These are phyloP conservation scores for Leersia perrieri DNA, from an alignment of 176 grass and related monocot genomes.

Conservation along the genomic window DNA sequence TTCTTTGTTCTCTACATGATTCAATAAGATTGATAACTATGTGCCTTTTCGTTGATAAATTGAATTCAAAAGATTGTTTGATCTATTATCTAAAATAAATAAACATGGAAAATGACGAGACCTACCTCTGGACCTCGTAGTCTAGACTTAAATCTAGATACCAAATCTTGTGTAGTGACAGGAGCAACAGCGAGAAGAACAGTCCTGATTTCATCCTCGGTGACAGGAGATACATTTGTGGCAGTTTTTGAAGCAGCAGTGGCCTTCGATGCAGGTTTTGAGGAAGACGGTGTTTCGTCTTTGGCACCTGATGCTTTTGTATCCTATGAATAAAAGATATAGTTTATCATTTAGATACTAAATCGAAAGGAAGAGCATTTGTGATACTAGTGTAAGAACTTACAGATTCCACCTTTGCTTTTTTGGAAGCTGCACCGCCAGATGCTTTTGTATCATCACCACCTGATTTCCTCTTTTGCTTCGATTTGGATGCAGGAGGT, in stretches of 20 bases:
- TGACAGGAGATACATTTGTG: constrained; percentile 58
- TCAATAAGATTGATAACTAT: background rate
- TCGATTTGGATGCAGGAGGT: constrained; percentile 75
- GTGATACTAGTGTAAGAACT: constrained; percentile 31
- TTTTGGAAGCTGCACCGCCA: constrained; percentile 64
- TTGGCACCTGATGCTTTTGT: constrained; percentile 48
- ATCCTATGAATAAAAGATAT: constrained; percentile 38
- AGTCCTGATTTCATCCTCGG: constrained; percentile 90
- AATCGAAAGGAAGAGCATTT: constrained; percentile 6
- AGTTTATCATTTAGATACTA: background rate
- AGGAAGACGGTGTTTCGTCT: constrained; percentile 49
- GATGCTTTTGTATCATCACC: constrained; percentile 66
- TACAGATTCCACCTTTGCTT: constrained; percentile 75
- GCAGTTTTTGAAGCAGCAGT: constrained; percentile 38
- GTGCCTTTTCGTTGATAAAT: background rate
- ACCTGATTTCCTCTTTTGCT: constrained; percentile 78
- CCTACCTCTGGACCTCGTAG: constrained; percentile 75
- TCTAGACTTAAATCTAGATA: constrained; percentile 90
- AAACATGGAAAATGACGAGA: background rate
- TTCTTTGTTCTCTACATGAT: background rate
- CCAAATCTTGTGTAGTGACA: constrained; percentile 86
- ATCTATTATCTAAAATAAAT: background rate
- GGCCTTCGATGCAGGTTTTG: constrained; percentile 54
- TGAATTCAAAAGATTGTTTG: background rate
- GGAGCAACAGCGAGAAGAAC: constrained; percentile 75